These are phyloP conservation scores for Litchi chinensis DNA, from an alignment of 345 rosid genomes.

Conservation along the genomic window DNA sequence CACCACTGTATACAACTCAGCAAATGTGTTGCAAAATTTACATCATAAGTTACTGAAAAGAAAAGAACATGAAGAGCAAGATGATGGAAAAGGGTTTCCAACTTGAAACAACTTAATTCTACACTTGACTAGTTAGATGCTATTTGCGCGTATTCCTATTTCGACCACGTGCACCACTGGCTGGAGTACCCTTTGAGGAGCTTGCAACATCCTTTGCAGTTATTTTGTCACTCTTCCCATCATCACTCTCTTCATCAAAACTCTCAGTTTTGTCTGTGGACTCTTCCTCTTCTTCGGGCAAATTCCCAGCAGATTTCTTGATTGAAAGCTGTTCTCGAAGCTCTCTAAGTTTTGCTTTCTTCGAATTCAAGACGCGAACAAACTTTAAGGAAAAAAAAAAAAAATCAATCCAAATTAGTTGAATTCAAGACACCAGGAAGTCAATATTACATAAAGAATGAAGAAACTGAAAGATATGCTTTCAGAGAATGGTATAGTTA, in stretches of 20 bases:
- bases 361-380: slow-evolving; percentile 67
- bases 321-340: slow-evolving; percentile 63
- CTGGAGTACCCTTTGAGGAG: slow-evolving; percentile 36
- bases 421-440: not conserved
- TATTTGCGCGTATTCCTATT: slow-evolving; percentile 45
- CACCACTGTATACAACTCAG: not conserved
- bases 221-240: slow-evolving; percentile 47
- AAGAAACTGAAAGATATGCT: not conserved
- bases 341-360: slow-evolving; percentile 83
- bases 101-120: not conserved
- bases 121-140: not conserved
- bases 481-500: not conserved
- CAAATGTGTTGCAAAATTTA: not conserved
- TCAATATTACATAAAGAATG: not conserved
- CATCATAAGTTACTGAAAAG: not conserved
- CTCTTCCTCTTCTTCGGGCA: slow-evolving; percentile 51
- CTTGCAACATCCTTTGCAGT: slow-evolving; percentile 35
- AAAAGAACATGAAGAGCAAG: not conserved
- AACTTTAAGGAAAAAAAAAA: slow-evolving; percentile 52
- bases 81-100: not conserved
- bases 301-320: slow-evolving; percentile 39
- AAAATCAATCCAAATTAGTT: not conserved
- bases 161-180: slow-evolving; percentile 39
- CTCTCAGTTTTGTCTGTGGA: slow-evolving; percentile 66
- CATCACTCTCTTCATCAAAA: slow-evolving; percentile 51